Conservation (phyloP, 2,329 filamentous ascomycete species). For the Penicillium carneum region DNA sequence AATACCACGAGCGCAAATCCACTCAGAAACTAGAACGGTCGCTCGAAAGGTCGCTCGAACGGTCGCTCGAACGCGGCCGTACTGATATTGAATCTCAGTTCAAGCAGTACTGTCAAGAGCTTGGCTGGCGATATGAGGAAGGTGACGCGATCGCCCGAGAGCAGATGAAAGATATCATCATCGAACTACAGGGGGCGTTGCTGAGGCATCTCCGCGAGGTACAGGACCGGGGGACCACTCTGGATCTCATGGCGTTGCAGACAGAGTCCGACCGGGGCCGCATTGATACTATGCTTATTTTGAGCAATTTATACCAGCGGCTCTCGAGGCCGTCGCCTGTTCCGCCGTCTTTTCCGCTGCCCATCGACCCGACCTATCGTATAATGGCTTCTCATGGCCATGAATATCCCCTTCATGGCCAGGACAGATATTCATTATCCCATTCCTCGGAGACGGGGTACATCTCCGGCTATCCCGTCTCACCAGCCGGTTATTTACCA, state of each 20-base stretch:
- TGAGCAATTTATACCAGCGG: conserved; percentile 48
- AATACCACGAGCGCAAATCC: conserved; percentile 31
- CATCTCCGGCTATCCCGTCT: neutral
- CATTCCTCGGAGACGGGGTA: neutral
- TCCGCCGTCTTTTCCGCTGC: conserved; percentile 8
- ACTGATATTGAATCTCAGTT: conserved; percentile 48
- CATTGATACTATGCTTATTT: conserved; percentile 44
- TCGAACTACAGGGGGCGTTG: conserved; percentile 47
- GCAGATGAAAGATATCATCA: conserved; percentile 51
- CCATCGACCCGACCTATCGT: conserved; percentile 10
- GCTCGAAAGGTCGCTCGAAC: conserved; percentile 35
- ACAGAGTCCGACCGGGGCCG: conserved; percentile 48
- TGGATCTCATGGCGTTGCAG: conserved; percentile 45
- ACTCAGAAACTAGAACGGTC: conserved; percentile 46
- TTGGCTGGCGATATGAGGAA: conserved; percentile 45
- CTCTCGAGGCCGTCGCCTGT: conserved; percentile 8
- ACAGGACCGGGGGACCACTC: conserved; percentile 39
- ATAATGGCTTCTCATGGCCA: neutral
- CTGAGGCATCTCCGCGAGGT: conserved; percentile 45
- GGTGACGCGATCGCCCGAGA: conserved; percentile 50
- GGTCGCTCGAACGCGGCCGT: conserved; percentile 46
- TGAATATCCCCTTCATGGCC: neutral
- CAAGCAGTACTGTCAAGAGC: conserved; percentile 43
- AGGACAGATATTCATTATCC: neutral
- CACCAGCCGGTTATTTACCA: neutral